A percentile compares a stretch with the other conserved stretches of the same genome.
These are phyloP conservation scores for Podospora didyma DNA, from an alignment of 495 filamentous ascomycete genomes.

Conservation along the genomic window DNA sequence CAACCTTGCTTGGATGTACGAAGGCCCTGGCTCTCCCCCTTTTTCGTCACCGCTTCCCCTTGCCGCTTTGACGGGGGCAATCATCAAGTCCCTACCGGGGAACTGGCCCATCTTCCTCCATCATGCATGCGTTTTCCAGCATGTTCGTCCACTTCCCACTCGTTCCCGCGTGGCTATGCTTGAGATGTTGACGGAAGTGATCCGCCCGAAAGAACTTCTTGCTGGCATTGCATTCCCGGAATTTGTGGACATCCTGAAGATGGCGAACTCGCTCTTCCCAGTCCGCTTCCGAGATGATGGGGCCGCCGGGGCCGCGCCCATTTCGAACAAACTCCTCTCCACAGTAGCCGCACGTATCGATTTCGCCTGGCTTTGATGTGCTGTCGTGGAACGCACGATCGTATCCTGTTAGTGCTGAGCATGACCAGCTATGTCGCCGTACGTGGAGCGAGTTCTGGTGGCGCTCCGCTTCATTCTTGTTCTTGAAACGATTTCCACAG, in stretches of 20 bases:
- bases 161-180: conserved; percentile 94
- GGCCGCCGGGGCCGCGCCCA: conserved; percentile 32
- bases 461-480: conserved; percentile 97
- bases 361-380: conserved; percentile 49
- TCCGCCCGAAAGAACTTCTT: conserved; percentile 99
- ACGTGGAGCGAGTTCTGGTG: conserved; percentile 97
- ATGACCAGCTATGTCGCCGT: conserved; percentile 96
- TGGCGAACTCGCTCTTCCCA: conserved; percentile 85
- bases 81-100: conserved; percentile 7
- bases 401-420: conserved; percentile 74
- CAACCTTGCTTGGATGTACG: too few species aligned
- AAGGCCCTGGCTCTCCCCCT: background rate
- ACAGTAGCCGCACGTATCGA: conserved; percentile 92
- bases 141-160: conserved; percentile 99
- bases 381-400: conserved; percentile 85
- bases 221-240: conserved; percentile 93
- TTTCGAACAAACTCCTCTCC: conserved; percentile 83
- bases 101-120: conserved; percentile 62
- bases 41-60: background rate
- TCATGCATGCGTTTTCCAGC: conserved; percentile 94
- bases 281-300: conserved; percentile 49
- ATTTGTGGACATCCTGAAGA: conserved; percentile 88
- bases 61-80: too few species aligned
- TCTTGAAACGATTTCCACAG: conserved; percentile 96
- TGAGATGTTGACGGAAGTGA: conserved; percentile 96